phyloP scores from a whole-genome alignment of 805 yeast genomes.

The Saturnispora kantuleensis region DNA sequence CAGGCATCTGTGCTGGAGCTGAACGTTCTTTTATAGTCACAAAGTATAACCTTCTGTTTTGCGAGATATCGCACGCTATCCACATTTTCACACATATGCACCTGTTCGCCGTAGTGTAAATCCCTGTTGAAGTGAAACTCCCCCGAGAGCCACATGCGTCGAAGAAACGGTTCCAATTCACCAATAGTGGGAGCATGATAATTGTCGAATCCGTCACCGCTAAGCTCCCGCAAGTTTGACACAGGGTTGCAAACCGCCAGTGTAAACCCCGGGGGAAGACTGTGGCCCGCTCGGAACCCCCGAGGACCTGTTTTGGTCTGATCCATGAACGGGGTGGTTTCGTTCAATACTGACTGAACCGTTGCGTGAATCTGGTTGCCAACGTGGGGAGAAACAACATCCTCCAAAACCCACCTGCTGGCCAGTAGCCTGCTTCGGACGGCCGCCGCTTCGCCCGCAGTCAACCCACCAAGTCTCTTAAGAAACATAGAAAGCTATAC shows the following conservation, averaged over 20 bases:
- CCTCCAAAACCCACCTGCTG: conserved; percentile 22
- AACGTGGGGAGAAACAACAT: conserved; percentile 20
- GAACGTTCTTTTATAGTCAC: conserved; percentile 46
- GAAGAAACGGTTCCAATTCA: conserved; percentile 26
- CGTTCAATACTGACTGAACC: conserved; percentile 18
- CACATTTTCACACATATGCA: conserved; percentile 47
- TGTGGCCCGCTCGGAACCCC: conserved; percentile 7
- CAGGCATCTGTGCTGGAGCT: conserved; percentile 18
- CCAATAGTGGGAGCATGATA: conserved; percentile 52
- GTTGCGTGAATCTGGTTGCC: conserved; percentile 23
- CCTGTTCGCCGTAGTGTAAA: conserved; percentile 28
- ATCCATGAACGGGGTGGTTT: conserved; percentile 13
- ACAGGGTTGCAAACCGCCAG: conserved; percentile 58
- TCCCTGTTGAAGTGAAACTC: conserved; percentile 33
- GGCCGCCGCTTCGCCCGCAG: no score
- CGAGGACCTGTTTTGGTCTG: neutral
- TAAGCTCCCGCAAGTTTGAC: conserved; percentile 36
- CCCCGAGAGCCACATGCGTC: conserved; percentile 82
- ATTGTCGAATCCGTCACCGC: conserved; percentile 71
- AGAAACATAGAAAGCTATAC: neutral
- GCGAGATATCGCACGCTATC: conserved; percentile 27
- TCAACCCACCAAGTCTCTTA: neutral
- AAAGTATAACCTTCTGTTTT: conserved; percentile 33
- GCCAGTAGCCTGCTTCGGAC: conserved; percentile 7
- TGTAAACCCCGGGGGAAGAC: conserved; percentile 47